Conservation (phyloP, 306 rosid species). For the Trifolium dubium region DNA sequence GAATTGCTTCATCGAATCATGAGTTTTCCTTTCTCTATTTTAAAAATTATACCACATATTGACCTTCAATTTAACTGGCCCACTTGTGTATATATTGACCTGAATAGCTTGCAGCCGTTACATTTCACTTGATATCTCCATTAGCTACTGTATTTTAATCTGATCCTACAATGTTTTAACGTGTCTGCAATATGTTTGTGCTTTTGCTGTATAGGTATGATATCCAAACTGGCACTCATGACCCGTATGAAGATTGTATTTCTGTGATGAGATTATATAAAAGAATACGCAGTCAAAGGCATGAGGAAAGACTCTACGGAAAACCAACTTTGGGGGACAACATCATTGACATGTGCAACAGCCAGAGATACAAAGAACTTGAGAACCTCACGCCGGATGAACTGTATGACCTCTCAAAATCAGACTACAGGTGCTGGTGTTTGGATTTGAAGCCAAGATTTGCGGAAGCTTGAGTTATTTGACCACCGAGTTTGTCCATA, state of each 20-base stretch:
- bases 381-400: conserved; percentile 64
- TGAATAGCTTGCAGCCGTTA: neutral
- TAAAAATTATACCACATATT: neutral
- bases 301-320: conserved; percentile 44
- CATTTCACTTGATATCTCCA: neutral
- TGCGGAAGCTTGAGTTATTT: conserved; percentile 27
- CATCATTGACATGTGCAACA: conserved; percentile 32
- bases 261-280: conserved; percentile 81
- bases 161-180: conserved; percentile 7
- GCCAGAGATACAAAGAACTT: conserved; percentile 51
- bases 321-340: conserved; percentile 32
- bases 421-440: conserved; percentile 85
- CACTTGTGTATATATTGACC: neutral
- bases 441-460: conserved; percentile 56
- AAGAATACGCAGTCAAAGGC: conserved; percentile 63
- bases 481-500: neutral
- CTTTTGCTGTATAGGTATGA: conserved; percentile 68
- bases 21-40: conserved; percentile 29
- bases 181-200: conserved; percentile 27
- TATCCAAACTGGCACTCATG: conserved; percentile 65
- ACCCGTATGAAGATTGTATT: conserved; percentile 75
- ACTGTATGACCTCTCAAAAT: conserved; percentile 63
- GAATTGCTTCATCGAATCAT: conserved; percentile 17
- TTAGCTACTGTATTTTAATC: conserved; percentile 9
- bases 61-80: neutral